Conservation (phyloP, 345 rosid species). For the Trapa incisa region DNA sequence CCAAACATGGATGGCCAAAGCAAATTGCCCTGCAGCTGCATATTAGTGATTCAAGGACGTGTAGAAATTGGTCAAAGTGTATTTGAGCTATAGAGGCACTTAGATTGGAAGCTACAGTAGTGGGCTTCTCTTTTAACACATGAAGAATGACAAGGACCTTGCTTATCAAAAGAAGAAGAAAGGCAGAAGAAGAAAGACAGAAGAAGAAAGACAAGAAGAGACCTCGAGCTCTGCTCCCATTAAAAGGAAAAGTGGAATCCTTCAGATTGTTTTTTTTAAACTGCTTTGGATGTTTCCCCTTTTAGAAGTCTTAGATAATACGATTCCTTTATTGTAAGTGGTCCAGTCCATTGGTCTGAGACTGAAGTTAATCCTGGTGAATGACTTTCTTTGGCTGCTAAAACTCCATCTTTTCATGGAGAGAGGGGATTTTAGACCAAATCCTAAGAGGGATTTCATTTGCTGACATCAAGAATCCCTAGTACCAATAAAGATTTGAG, state of each 20-base stretch:
- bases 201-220: constrained; percentile 1
- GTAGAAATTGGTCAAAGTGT: too few species aligned
- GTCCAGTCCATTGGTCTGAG: not conserved
- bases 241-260: constrained; percentile 7
- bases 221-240: constrained; percentile 48
- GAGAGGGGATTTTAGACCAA: not conserved
- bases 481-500: not conserved
- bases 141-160: not conserved
- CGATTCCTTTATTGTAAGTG: not conserved
- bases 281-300: not conserved
- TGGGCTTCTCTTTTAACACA: constrained; percentile 3
- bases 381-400: not conserved
- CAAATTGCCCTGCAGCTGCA: not conserved
- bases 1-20: not conserved
- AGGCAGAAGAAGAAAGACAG: too few species aligned
- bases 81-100: not conserved
- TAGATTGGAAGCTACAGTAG: constrained; percentile 7
- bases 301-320: not conserved
- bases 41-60: too few species aligned
- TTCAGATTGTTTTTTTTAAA: not conserved
- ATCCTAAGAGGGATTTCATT: not conserved
- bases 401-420: not conserved
- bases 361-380: not conserved
- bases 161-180: not conserved
- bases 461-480: not conserved